Conservation (phyloP, 2,329 filamentous ascomycete species). For the Claviceps citrina region DNA sequence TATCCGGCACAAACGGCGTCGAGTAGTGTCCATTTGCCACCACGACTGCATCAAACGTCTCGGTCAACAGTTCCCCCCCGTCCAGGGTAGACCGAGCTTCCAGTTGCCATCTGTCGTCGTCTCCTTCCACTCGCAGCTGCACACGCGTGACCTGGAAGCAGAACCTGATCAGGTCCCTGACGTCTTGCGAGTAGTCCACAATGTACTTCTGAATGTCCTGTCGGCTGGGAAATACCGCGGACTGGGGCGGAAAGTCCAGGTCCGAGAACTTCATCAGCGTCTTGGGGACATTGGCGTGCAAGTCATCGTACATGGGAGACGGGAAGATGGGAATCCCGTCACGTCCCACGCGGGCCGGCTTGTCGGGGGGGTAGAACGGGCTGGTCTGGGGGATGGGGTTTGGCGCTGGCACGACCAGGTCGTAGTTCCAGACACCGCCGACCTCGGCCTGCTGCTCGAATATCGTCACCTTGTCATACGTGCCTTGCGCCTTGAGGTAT, state of each 20-base stretch:
- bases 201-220: conserved; percentile 60
- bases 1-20: conserved; percentile 49
- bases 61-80: conserved; percentile 20
- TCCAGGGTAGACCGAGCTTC: conserved; percentile 35
- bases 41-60: conserved; percentile 58
- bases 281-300: conserved; percentile 80
- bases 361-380: conserved; percentile 45
- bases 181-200: conserved; percentile 50
- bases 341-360: conserved; percentile 36
- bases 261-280: conserved; percentile 69
- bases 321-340: conserved; percentile 45
- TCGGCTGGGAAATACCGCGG: conserved; percentile 61
- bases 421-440: conserved; percentile 82
- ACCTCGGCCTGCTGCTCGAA: conserved; percentile 67
- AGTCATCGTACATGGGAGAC: conserved; percentile 66
- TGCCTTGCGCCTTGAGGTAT: conserved; percentile 55
- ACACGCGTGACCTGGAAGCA: conserved; percentile 54
- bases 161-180: conserved; percentile 54
- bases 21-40: conserved; percentile 64
- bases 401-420: conserved; percentile 29
- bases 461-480: conserved; percentile 54
- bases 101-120: conserved; percentile 44
- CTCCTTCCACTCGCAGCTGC: conserved; percentile 14
- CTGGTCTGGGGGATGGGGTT: conserved; percentile 53
- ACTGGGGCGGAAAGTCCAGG: conserved; percentile 44